Percentiles rank a stretch among this genome's conserved stretches.
Evolutionary conservation across 1,284 basidiomycete species (phyloP).

Genomic region (Melampsora americana): DNA sequence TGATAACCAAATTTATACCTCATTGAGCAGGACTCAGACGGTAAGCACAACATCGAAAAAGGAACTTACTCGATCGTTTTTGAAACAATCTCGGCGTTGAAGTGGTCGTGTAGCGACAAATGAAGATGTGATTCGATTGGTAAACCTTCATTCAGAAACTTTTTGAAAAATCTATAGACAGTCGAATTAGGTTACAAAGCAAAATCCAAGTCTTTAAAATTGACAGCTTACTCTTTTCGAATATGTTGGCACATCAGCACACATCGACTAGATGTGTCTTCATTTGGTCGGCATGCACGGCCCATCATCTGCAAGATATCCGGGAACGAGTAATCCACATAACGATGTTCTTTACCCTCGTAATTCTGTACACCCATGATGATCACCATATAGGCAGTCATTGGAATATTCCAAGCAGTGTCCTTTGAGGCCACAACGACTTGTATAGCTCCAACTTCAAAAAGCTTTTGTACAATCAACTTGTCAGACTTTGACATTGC

Average conservation of each 20-base stretch:
- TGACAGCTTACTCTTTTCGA: conserved; percentile 54
- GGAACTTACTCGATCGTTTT: conserved; percentile 77
- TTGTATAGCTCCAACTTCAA: conserved; percentile 90
- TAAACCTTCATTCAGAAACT: conserved; percentile 94
- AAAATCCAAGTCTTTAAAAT: neutral
- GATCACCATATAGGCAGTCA: conserved; percentile 93
- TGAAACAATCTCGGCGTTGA: conserved; percentile 96
- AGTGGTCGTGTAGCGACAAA: conserved; percentile 82
- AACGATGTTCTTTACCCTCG: conserved; percentile 80
- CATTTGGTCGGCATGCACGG: conserved; percentile 78
- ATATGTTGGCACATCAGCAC: conserved; percentile 96
- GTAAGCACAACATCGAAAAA: conserved; percentile 48
- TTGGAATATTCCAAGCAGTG: conserved; percentile 89
- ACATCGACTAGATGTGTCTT: conserved; percentile 82
- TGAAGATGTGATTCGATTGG: conserved; percentile 92
- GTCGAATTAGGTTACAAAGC: neutral
- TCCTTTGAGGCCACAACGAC: conserved; percentile 93
- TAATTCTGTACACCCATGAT: conserved; percentile 97
- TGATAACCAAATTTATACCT: conserved; percentile 27
- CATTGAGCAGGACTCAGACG: conserved; percentile 31
- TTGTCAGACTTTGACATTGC: conserved; percentile 87
- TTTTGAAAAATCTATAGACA: conserved; percentile 67
- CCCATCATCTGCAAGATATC: conserved; percentile 99
- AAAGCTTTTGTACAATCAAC: conserved; percentile 86
- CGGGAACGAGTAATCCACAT: conserved; percentile 95